These are phyloP conservation scores for Jamesozyma rosinii DNA, from an alignment of 805 yeast genomes.

Conservation along the genomic window DNA sequence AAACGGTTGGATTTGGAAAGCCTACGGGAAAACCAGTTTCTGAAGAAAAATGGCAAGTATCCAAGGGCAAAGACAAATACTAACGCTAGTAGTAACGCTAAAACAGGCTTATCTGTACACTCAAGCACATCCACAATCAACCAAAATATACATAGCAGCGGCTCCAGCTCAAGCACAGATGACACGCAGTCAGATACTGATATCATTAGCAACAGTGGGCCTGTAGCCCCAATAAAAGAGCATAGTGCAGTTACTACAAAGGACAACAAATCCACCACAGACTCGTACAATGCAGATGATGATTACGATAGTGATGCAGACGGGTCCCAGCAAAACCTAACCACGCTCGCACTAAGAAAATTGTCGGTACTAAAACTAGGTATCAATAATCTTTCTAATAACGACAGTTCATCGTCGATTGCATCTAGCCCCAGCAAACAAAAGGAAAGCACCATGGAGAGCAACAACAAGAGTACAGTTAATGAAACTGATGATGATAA, in stretches of 20 bases:
- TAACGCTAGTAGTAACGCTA: background rate
- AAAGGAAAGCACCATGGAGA: background rate
- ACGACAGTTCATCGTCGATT: background rate
- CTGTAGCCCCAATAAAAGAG: background rate
- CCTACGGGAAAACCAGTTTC: background rate
- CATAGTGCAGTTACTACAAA: background rate
- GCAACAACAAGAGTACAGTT: background rate
- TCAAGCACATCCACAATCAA: background rate
- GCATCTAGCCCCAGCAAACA: background rate
- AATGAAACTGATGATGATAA: conserved; percentile 1
- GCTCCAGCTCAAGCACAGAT: background rate
- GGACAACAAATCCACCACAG: background rate
- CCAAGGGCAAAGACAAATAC: background rate
- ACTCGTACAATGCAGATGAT: conserved; percentile 1
- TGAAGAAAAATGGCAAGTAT: background rate
- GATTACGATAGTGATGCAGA: conserved; percentile 27
- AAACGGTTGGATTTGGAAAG: conserved; percentile 8
- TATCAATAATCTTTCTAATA: background rate
- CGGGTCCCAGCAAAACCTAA: conserved; percentile 28
- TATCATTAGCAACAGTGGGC: background rate
- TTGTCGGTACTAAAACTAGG: conserved; percentile 24
- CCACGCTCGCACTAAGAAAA: conserved; percentile 34
- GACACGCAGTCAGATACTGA: background rate
- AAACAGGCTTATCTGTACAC: too few species aligned
- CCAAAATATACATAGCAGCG: background rate